Evolutionary conservation across 331 rosid species (phyloP).

Genomic region (Malus hybrid): DNA sequence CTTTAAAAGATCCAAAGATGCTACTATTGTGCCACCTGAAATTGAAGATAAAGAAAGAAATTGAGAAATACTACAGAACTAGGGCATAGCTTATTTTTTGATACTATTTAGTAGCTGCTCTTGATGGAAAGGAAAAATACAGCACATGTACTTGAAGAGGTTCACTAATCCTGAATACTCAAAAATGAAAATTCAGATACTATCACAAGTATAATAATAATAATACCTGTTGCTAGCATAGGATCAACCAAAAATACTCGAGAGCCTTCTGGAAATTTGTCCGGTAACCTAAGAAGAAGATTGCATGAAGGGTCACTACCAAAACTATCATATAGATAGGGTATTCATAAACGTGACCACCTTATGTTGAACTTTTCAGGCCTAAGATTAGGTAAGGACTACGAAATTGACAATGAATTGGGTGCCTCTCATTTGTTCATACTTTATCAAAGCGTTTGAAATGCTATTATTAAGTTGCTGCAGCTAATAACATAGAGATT

Average conservation of each 20-base stretch:
- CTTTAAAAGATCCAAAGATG: conserved; percentile 63
- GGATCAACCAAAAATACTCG: conserved; percentile 86
- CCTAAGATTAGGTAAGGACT: not conserved
- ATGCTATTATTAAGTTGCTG: not conserved
- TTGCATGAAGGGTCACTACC: not conserved
- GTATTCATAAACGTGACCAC: not conserved
- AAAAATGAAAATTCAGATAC: not conserved
- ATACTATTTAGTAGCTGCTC: not conserved
- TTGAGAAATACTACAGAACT: not conserved
- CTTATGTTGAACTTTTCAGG: not conserved
- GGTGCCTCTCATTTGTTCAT: not conserved
- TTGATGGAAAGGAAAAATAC: not conserved
- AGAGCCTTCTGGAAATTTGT: conserved; percentile 62
- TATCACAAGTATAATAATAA: conserved; percentile 1
- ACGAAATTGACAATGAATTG: not conserved
- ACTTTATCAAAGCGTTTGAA: not conserved
- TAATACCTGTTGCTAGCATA: conserved; percentile 90
- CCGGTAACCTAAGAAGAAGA: conserved; percentile 59
- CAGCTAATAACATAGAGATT: not conserved
- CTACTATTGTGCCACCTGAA: conserved; percentile 86
- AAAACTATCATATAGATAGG: not conserved
- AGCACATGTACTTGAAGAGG: not conserved
- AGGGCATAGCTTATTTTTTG: not conserved
- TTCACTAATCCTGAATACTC: not conserved
- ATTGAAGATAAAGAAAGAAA: conserved; percentile 6